phyloP scores from a whole-genome alignment of 106 monocot genomes.

The Phalaenopsis aphrodite region DNA sequence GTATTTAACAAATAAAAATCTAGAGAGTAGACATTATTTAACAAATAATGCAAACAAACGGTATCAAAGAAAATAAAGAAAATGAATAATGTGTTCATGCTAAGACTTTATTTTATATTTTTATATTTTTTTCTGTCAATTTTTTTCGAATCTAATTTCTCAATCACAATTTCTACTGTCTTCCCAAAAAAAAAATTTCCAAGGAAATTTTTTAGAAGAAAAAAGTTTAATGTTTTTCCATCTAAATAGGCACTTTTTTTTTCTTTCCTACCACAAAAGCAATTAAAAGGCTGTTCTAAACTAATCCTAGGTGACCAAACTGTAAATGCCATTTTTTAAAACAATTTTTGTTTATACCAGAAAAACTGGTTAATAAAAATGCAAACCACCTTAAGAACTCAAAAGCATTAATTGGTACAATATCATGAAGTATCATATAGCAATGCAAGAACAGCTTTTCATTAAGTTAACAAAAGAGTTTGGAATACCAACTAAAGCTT shows the following conservation, averaged over 20 bases:
- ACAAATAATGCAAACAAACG: neutral
- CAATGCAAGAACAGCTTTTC: neutral
- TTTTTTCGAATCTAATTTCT: too few relatives aligned
- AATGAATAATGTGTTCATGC: constrained; percentile 1
- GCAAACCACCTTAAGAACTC: neutral
- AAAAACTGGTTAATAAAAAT: neutral
- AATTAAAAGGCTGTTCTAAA: too few relatives aligned
- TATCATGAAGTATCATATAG: neutral
- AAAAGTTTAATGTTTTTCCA: too few relatives aligned
- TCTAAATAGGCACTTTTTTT: too few relatives aligned
- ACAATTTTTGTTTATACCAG: neutral
- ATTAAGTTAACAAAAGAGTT: neutral
- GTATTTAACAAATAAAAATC: neutral
- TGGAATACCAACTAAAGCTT: neutral
- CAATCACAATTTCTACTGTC: too few relatives aligned
- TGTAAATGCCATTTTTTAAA: neutral
- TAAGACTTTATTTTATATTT: neutral
- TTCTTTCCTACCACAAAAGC: too few relatives aligned
- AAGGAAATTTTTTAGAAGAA: too few relatives aligned
- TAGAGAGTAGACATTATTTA: neutral
- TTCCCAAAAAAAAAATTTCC: too few relatives aligned
- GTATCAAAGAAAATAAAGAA: neutral
- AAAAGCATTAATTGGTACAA: neutral
- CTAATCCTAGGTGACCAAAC: neutral
- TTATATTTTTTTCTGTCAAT: too few relatives aligned